Evolutionary conservation across 306 rosid genomes (phyloP), one percentile per base, ranked within the genome.

Genomic region (Corylus avellana): DNA sequence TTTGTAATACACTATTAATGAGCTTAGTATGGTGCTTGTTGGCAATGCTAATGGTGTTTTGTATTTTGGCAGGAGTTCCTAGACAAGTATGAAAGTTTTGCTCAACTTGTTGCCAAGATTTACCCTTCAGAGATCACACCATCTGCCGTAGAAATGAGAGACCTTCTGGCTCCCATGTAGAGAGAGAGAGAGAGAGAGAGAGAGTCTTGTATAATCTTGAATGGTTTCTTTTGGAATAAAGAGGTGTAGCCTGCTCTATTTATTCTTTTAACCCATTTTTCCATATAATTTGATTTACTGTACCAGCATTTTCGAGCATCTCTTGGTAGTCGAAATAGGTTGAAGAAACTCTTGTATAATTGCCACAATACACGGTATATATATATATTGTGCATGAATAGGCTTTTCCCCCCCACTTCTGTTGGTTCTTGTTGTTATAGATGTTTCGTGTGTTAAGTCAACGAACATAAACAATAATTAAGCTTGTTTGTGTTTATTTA

Each of bases 31-130:
- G 25, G 44, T 67, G 44, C 25, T 13, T 67, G 51, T 67, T 67
- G 27, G 42, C 25, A 32, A 61, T 44, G 25, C 82, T 87, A 70
- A 84, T 74, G 61, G 46, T 83, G 68, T 49, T 80, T 14, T 56
- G 59, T 78, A 76, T 76, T 81, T 64, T 85, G 61, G 75, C 97
- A 95, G 84, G 99, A 95, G 71, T 95, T 95, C 79, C 86, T 95
- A 14, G 97, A 91, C 77, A 91, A 95, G 84, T 95, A 91, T 74
- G 97, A 90, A 47, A 90, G 88, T 70, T 95, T 95, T 78, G 98
- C 84, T 22, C 98, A 90, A 80, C 96, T 95, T 49, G 92, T 88
- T 18, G 87, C 90, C 79, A 95, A 89, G 88, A 89, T 93, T 59
- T 93, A 95, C 91, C 99, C 97, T 7, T 48, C 88, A 0, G 98